Conservation (phyloP, 805 yeast species). For the Hanseniaspora meyeri region DNA sequence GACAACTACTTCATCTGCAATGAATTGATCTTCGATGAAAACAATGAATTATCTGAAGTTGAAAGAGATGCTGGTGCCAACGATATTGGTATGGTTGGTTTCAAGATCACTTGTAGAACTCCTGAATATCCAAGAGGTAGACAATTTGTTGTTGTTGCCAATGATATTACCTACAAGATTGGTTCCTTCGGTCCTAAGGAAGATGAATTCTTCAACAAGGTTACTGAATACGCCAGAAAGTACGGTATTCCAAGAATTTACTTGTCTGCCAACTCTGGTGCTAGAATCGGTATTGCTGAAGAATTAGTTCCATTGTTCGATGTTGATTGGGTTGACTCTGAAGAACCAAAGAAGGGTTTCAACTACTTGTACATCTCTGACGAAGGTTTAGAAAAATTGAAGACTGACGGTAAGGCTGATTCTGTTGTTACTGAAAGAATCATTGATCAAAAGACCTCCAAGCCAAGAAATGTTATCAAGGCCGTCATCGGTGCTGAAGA, state of each 20-base stretch:
- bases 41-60: conserved; percentile 68
- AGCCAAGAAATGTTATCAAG: conserved; percentile 54
- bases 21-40: conserved; percentile 78
- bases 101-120: conserved; percentile 79
- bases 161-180: conserved; percentile 93
- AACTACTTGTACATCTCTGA: conserved; percentile 69
- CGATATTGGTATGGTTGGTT: conserved; percentile 94
- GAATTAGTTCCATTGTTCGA: conserved; percentile 80
- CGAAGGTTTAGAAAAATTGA: conserved; percentile 47
- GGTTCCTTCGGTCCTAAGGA: conserved; percentile 98
- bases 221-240: conserved; percentile 80
- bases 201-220: conserved; percentile 81
- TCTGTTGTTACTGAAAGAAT: conserved; percentile 62
- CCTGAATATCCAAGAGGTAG: conserved; percentile 97
- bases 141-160: conserved; percentile 82
- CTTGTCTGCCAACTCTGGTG: conserved; percentile 97
- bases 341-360: conserved; percentile 75
- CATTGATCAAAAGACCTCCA: conserved; percentile 56
- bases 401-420: conserved; percentile 46
- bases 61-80: conserved; percentile 94
- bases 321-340: conserved; percentile 82
- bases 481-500: conserved; percentile 88
- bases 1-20: conserved; percentile 65
- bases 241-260: conserved; percentile 91
- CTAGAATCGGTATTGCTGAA: conserved; percentile 96